Conservation (phyloP, 2,329 filamentous ascomycete genomes). For the Colletotrichum sp. region DNA sequence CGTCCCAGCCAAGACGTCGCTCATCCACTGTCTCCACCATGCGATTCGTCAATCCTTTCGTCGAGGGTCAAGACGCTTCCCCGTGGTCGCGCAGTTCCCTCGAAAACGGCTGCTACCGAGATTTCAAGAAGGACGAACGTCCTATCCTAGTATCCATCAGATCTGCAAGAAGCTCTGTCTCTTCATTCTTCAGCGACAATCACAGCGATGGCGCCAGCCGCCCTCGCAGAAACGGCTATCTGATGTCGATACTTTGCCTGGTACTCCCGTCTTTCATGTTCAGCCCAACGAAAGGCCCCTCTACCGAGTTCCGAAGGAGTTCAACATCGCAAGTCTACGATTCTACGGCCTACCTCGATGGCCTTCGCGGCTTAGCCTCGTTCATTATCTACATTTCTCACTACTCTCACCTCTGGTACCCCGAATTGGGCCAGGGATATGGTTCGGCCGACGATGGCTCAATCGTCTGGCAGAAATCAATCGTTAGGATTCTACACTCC, state of each 20-base stretch:
- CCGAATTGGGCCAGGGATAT: conserved; percentile 37
- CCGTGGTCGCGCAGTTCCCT: not conserved
- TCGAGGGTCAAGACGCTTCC: not conserved
- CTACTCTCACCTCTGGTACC: conserved; percentile 32
- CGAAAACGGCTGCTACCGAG: not conserved
- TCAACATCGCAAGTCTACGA: conserved; percentile 26
- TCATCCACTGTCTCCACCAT: not conserved
- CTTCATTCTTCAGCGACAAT: not conserved
- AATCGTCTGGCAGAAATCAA: conserved; percentile 49
- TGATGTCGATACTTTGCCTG: not conserved
- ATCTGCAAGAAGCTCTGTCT: not conserved
- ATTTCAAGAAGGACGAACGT: not conserved
- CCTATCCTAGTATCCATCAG: not conserved
- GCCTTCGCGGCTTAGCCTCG: conserved; percentile 60
- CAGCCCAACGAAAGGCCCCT: not conserved
- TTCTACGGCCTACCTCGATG: conserved; percentile 62
- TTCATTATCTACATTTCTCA: conserved; percentile 63
- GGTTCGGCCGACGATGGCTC: conserved; percentile 46
- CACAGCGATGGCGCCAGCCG: not conserved
- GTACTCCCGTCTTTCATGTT: not conserved
- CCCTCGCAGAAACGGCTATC: not conserved
- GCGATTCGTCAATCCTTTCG: not conserved
- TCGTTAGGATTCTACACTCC: conserved; percentile 57
- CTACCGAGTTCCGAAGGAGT: accelerated
- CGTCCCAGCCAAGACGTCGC: not conserved